phyloP scores from a whole-genome alignment of 768 basidiomycete genomes.

The Cyclocybe cylindracea region DNA sequence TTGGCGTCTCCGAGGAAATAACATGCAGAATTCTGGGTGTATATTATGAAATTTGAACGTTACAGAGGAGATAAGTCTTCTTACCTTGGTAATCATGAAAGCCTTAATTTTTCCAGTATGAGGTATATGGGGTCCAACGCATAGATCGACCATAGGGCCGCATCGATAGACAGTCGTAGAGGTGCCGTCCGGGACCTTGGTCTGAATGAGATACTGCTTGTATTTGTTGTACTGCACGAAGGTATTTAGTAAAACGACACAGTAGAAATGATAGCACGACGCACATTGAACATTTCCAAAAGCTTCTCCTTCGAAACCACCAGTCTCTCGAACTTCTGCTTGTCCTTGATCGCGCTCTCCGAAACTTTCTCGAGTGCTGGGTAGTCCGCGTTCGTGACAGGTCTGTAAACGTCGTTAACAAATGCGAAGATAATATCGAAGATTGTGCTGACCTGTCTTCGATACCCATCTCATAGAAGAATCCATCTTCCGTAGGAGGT shows the following conservation, averaged over 20 bases:
- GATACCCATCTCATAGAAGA: slow-evolving; percentile 99
- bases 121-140: slow-evolving; percentile 96
- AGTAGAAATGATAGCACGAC: slow-evolving; percentile 25
- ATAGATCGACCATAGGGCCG: slow-evolving; percentile 97
- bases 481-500: slow-evolving; percentile 96
- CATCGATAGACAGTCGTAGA: slow-evolving; percentile 98
- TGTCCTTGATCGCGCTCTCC: slow-evolving; percentile 90
- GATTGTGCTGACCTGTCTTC: slow-evolving; percentile 60
- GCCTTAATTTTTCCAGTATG: slow-evolving; percentile 98
- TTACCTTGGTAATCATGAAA: slow-evolving; percentile 92
- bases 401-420: slow-evolving; percentile 39
- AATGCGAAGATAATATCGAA: neutral
- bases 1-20: slow-evolving; percentile 95
- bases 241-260: neutral
- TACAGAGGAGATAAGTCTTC: neutral
- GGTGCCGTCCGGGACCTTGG: slow-evolving; percentile 94
- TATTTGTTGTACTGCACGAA: slow-evolving; percentile 91
- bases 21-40: slow-evolving; percentile 86
- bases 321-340: slow-evolving; percentile 94
- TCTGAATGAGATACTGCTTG: slow-evolving; percentile 93
- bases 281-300: slow-evolving; percentile 92
- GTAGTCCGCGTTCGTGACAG: slow-evolving; percentile 82
- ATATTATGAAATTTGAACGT: neutral
- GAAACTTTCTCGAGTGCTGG: slow-evolving; percentile 86
- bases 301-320: slow-evolving; percentile 94